phyloP scores from a whole-genome alignment of 2,329 filamentous ascomycete species.

The Venturia asperata region DNA sequence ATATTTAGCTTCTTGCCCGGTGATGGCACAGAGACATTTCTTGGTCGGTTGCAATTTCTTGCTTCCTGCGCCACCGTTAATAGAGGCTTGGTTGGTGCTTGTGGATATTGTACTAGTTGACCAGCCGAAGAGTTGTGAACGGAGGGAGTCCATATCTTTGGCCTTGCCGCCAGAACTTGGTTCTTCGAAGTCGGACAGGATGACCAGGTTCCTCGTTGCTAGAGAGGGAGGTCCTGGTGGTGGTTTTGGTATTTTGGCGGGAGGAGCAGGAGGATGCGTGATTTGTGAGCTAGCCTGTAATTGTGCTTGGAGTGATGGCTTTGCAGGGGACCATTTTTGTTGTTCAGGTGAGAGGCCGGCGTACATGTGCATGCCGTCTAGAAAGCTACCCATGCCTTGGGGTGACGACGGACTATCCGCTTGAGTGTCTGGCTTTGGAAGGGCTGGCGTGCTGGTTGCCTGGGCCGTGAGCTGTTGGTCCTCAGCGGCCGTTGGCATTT shows the following conservation, averaged over 20 bases:
- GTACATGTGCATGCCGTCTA: constrained; percentile 8
- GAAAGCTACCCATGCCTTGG: background rate
- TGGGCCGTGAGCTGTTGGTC: constrained; percentile 17
- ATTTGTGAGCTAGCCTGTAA: background rate
- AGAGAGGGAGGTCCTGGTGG: constrained; percentile 25
- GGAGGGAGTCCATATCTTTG: background rate
- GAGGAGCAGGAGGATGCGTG: constrained; percentile 30
- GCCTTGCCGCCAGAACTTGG: background rate
- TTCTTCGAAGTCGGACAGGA: background rate
- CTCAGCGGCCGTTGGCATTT: constrained; percentile 15
- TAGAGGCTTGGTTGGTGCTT: constrained; percentile 13
- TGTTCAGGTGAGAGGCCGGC: background rate
- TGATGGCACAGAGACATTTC: constrained; percentile 63
- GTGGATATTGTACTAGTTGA: constrained; percentile 17
- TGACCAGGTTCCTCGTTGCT: constrained; percentile 1
- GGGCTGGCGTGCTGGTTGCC: background rate
- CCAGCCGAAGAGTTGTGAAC: constrained; percentile 10
- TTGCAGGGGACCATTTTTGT: background rate
- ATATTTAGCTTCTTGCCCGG: constrained; percentile 72
- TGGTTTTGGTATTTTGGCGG: constrained; percentile 46
- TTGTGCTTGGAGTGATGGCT: constrained; percentile 8
- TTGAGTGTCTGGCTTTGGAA: background rate
- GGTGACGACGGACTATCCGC: constrained; percentile 3
- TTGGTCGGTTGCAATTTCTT: constrained; percentile 9
- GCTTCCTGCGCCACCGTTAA: background rate